Base-by-base conservation (phyloP, 495 filamentous ascomycete genomes). In the Penicillium herquei region DNA sequence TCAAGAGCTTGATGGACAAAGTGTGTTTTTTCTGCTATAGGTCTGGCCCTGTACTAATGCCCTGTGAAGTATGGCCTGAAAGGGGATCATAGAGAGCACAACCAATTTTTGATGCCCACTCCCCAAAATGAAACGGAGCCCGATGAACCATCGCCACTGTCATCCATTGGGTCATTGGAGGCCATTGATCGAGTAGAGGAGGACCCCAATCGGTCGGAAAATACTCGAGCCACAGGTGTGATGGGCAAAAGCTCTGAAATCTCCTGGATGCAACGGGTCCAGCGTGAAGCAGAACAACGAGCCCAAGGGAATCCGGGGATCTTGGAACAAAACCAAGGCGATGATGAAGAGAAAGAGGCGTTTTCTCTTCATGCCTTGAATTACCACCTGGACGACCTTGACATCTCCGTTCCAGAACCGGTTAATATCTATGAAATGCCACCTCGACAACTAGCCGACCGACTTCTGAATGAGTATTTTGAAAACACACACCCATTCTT, bases 181-280 rank as follows among this genome's bases (percentile, higher is more conserved):
- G 81, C 77, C 14, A 51, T 81, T n/a, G 83, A 86, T 56, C 67
- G 70, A 14, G 69, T 85, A 11, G 70, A 81, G 14, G 78, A 85
- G 55, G 85, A 87, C 49, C 62, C 75, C 6, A 82, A 82, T 58
- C 71, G 65, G 16, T 74, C 66, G 30, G 70, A 78, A 44, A 55
- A 63, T 35, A 65, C 70, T n/a, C 59, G 72, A 21, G 70, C 75
- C 0, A 84, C 78, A 12, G 84, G 84, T 0, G 85, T 76, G 55
- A 66, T 85, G 52, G 84, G 84, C 17, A 84, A 83, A 51, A 81
- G 76, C 48, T 87, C 83, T 2, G 82, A 84, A 44, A 69, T 86
- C n/a, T 70, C 71, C n/a, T 87, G 85, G 84, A 74, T 85, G 51
- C 78, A 80, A 59, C 64, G 66, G 17, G 53, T 73, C 0, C 58